Conservation (phyloP, 257 asterid species). For the Nemophila menziesii region DNA sequence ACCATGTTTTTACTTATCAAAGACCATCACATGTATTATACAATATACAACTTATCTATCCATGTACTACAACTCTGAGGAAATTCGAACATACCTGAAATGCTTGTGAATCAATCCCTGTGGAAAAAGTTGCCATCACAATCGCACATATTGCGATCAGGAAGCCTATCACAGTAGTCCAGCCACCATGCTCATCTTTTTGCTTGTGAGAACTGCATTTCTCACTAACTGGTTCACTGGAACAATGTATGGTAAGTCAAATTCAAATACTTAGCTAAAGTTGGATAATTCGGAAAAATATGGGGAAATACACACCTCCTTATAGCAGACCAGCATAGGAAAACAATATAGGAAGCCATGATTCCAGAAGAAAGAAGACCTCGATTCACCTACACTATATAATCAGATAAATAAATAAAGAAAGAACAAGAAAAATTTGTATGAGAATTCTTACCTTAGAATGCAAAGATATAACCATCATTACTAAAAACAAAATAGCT, state of each 20-base stretch:
- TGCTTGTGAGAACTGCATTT: slow-evolving; percentile 62
- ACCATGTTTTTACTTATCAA: not conserved
- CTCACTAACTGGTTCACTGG: slow-evolving; percentile 76
- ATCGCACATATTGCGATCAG: slow-evolving; percentile 68
- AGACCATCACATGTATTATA: not conserved
- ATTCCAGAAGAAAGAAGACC: slow-evolving; percentile 90
- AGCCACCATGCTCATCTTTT: slow-evolving; percentile 47
- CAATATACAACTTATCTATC: not conserved
- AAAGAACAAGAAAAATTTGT: too few relatives aligned
- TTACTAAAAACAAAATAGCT: slow-evolving; percentile 65
- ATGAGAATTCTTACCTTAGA: slow-evolving; percentile 47
- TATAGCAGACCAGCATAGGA: slow-evolving; percentile 90
- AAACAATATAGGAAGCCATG: slow-evolving; percentile 87
- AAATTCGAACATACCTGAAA: slow-evolving; percentile 48
- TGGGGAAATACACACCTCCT: slow-evolving; percentile 42
- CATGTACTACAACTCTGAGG: not conserved
- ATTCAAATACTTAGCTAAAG: not conserved
- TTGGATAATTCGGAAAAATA: too few relatives aligned
- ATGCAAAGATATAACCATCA: slow-evolving; percentile 79
- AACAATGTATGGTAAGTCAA: slow-evolving; percentile 5
- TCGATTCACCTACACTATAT: slow-evolving; percentile 68
- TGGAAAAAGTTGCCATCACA: slow-evolving; percentile 85
- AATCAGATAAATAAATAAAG: slow-evolving; percentile 7
- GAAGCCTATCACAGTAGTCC: slow-evolving; percentile 74
- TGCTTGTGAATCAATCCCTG: slow-evolving; percentile 85